These are phyloP conservation scores for Cyclotella atomus DNA, from an alignment of 108 stramenopile species.

Conservation along the genomic window DNA sequence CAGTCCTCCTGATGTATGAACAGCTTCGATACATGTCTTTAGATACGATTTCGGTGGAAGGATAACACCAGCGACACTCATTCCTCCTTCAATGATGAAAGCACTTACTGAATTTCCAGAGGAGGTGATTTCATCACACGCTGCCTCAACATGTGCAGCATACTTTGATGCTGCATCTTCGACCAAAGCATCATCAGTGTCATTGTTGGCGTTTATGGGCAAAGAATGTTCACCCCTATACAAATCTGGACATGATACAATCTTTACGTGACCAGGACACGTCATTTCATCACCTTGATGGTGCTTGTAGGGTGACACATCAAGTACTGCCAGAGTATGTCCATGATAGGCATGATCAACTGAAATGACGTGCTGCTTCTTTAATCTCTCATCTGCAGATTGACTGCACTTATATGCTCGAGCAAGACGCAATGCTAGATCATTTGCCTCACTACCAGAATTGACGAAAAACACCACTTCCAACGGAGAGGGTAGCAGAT, in stretches of 20 bases:
- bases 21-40: constrained; percentile 61
- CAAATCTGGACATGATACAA: constrained; percentile 84
- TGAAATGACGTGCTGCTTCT: constrained; percentile 63
- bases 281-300: constrained; percentile 62
- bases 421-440: constrained; percentile 94
- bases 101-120: constrained; percentile 70
- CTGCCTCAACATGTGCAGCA: constrained; percentile 68
- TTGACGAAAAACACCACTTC: constrained; percentile 92
- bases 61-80: constrained; percentile 92
- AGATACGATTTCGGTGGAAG: constrained; percentile 87
- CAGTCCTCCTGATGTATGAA: constrained; percentile 89
- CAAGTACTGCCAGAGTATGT: constrained; percentile 82
- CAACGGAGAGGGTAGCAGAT: constrained; percentile 66
- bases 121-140: constrained; percentile 54
- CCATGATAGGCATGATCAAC: constrained; percentile 95
- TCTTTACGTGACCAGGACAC: constrained; percentile 66
- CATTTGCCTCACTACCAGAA: constrained; percentile 96
- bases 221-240: constrained; percentile 78
- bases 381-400: constrained; percentile 10
- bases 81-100: constrained; percentile 90
- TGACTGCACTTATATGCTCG: constrained; percentile 55
- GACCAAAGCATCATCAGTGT: constrained; percentile 23
- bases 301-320: constrained; percentile 95
- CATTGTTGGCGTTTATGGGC: constrained; percentile 5
- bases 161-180: constrained; percentile 59